These are phyloP conservation scores for Coffea canephora DNA, from an alignment of 257 asterid genomes.

Conservation along the genomic window DNA sequence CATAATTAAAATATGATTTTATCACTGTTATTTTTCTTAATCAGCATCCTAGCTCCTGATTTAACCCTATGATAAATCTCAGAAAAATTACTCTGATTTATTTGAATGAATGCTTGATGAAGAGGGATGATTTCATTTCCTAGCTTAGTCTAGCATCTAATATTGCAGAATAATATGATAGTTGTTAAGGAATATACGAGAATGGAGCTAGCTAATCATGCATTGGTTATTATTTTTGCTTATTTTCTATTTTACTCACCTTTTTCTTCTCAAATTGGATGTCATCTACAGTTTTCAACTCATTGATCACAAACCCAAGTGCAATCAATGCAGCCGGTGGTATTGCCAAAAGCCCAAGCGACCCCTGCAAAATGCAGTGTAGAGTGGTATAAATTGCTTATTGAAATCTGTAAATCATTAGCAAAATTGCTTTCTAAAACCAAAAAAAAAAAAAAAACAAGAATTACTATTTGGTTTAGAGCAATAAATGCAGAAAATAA, in stretches of 20 bases:
- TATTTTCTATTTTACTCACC: slow-evolving; percentile 5
- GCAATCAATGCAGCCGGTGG: slow-evolving; percentile 22
- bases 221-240: too few relatives aligned
- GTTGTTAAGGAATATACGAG: too few relatives aligned
- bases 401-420: neutral
- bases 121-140: too few relatives aligned
- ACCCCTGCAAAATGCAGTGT: slow-evolving; percentile 2
- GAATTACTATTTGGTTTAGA: neutral
- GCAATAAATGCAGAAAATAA: neutral
- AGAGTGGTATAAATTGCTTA: too few relatives aligned
- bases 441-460: neutral
- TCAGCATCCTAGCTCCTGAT: neutral
- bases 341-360: slow-evolving; percentile 24
- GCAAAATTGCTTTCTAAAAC: neutral
- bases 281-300: slow-evolving; percentile 16
- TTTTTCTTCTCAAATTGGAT: slow-evolving; percentile 14
- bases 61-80: too few relatives aligned
- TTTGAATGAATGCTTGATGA: too few relatives aligned
- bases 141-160: too few relatives aligned
- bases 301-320: slow-evolving; percentile 26
- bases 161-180: neutral
- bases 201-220: too few relatives aligned
- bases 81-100: too few relatives aligned
- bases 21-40: neutral
- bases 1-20: too few relatives aligned